Evolutionary conservation across 805 yeast genomes (phyloP).

Genomic region (Starmera quercuum): DNA sequence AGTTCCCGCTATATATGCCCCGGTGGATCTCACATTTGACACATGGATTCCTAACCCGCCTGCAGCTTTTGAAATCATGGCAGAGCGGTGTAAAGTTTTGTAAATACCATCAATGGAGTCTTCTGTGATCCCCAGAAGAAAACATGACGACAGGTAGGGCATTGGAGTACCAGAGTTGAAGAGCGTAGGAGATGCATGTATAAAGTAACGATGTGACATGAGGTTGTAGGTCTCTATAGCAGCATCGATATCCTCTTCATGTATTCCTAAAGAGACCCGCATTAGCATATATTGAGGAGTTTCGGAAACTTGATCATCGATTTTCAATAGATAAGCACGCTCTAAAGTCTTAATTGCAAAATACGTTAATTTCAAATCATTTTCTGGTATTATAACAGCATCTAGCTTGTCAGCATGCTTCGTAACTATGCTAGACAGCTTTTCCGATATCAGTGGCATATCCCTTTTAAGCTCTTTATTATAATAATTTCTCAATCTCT

Average conservation of each 20-base stretch:
- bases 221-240: conserved; percentile 79
- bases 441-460: conserved; percentile 54
- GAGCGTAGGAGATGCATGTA: conserved; percentile 95
- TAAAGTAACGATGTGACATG: conserved; percentile 83
- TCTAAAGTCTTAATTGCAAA: conserved; percentile 90
- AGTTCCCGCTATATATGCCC: conserved; percentile 85
- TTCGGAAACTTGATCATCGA: conserved; percentile 62
- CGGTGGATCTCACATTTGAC: conserved; percentile 83
- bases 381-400: conserved; percentile 62
- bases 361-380: conserved; percentile 73
- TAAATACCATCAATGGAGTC: conserved; percentile 96
- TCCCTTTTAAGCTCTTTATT: conserved; percentile 72
- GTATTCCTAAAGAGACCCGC: conserved; percentile 92
- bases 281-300: conserved; percentile 87
- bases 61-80: conserved; percentile 87
- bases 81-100: conserved; percentile 80
- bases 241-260: conserved; percentile 54
- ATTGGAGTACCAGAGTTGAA: conserved; percentile 89
- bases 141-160: conserved; percentile 87
- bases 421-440: conserved; percentile 54
- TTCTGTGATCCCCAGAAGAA: conserved; percentile 81
- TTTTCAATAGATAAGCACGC: conserved; percentile 71
- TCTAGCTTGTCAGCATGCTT: conserved; percentile 60
- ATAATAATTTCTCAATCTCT: conserved; percentile 64
- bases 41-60: conserved; percentile 94